Evolutionary conservation across 768 basidiomycete genomes (phyloP), one percentile per base, ranked within the genome.

Genomic region (Nevesoporus exiguus): DNA sequence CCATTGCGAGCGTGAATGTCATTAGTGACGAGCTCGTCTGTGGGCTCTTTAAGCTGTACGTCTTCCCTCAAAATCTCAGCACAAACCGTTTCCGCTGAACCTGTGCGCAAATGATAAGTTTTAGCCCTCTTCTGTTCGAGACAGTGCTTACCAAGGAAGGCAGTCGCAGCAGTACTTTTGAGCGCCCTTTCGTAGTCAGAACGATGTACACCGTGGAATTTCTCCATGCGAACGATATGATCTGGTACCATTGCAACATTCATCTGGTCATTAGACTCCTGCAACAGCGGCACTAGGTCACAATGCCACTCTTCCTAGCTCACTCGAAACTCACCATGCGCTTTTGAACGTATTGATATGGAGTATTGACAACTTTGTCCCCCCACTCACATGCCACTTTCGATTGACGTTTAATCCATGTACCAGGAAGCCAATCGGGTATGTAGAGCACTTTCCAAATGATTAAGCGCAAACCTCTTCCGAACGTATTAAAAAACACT

Each of bases 381-480:
- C 33, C 13, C 24, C 34, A 29, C 0, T 10, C 42, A 2, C 19
- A 29, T 1, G 48, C 61, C 0, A 15, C 17, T 10, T 15, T 58
- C 17, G 73, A 74, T 22, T 67, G 61, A 33, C 60, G 62, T 57
- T 74, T 72, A 56, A 75, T 68, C 7, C 54, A 17, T 10, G 51
- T 53, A 7, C 74, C 73, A 5, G 76, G 76, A 44, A 74, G 55
- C 73, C 75, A 77, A n/a, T 62, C 34, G 2, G 51, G 51, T 7
- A 45, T 10, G 1, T 25, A 9, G 11, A 51, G 9, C 14, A 51
- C 69, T 50, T 24, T 33, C 22, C 10, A 14, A 11, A 2, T 11
- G 19, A 39, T 21, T 39, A 21, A 21, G 19, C 9, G 3, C 8
- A 19, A 5, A 7, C 19, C 7, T 21, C 10, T 10, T 39, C n/a